Percentiles rank a stretch among this genome's conserved stretches.
Conservation (phyloP, 2,329 filamentous ascomycete species). For the Colletotrichum lentis region DNA sequence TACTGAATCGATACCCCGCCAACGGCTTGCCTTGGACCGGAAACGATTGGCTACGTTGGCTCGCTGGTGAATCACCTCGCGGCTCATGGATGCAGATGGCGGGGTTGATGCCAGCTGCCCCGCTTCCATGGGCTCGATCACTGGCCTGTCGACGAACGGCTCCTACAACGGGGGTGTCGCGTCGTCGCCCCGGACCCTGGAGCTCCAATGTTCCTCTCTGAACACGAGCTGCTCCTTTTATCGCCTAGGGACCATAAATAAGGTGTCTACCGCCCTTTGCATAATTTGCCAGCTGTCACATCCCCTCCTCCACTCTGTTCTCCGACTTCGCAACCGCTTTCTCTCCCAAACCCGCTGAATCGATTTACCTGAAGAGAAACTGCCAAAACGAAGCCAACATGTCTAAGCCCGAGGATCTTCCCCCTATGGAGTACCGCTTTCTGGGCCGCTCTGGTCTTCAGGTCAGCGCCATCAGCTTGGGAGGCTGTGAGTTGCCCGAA, state of each 20-base stretch:
- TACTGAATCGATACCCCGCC: slow-evolving; percentile 14
- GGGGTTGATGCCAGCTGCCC: slow-evolving; percentile 27
- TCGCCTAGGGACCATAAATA: slow-evolving; percentile 33
- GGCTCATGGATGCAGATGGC: slow-evolving; percentile 20
- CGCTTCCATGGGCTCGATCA: slow-evolving; percentile 25
- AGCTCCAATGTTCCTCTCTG: slow-evolving; percentile 28
- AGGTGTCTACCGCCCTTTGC: slow-evolving; percentile 23
- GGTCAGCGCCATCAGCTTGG: slow-evolving; percentile 76
- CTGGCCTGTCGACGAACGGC: slow-evolving; percentile 5
- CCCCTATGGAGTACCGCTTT: slow-evolving; percentile 74
- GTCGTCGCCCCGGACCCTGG: slow-evolving; percentile 13
- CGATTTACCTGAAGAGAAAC: neutral
- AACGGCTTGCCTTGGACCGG: slow-evolving; percentile 3
- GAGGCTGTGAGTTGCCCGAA: slow-evolving; percentile 57
- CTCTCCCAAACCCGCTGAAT: neutral
- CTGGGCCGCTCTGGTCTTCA: slow-evolving; percentile 76
- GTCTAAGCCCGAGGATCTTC: slow-evolving; percentile 54
- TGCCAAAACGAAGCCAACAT: slow-evolving; percentile 41
- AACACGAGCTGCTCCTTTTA: slow-evolving; percentile 15
- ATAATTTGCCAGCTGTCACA: neutral
- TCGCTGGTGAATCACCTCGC: slow-evolving; percentile 26
- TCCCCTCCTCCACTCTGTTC: slow-evolving; percentile 15
- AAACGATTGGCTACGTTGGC: slow-evolving; percentile 8
- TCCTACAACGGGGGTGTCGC: slow-evolving; percentile 11
- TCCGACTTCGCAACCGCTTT: slow-evolving; percentile 23